phyloP scores from a whole-genome alignment of 169 alveolate species.

The Ichthyophthirius multifiliis region DNA sequence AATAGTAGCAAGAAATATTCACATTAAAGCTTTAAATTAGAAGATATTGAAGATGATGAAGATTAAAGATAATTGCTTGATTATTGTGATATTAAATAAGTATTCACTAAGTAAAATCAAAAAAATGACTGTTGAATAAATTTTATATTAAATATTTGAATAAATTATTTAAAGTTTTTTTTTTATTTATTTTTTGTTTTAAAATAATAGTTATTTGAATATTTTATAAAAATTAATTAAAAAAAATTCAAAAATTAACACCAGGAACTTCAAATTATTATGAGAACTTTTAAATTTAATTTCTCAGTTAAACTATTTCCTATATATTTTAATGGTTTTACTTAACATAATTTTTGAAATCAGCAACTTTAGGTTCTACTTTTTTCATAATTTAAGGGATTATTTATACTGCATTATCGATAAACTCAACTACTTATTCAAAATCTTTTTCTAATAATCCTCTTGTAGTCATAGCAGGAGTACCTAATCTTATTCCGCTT shows the following conservation, averaged over 20 bases:
- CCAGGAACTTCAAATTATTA: too few species aligned
- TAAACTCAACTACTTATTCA: constrained; percentile 60
- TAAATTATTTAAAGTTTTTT: too few species aligned
- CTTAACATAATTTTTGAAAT: constrained; percentile 20
- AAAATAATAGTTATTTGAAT: too few species aligned
- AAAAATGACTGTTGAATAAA: too few species aligned
- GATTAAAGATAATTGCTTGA: background rate
- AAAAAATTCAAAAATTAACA: too few species aligned
- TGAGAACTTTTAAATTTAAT: too few species aligned
- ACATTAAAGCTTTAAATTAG: background rate
- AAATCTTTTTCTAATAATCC: constrained; percentile 68
- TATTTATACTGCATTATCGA: constrained; percentile 34
- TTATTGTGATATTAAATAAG: background rate
- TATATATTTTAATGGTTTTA: constrained; percentile 1
- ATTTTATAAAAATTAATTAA: too few species aligned
- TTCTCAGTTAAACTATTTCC: too few species aligned
- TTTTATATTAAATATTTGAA: too few species aligned
- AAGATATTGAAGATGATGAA: background rate
- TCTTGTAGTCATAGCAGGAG: constrained; percentile 83
- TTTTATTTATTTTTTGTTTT: too few species aligned
- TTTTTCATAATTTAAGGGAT: constrained; percentile 50
- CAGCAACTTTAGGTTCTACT: constrained; percentile 31
- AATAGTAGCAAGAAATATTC: too few species aligned
- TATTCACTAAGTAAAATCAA: too few species aligned
- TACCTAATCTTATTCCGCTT: constrained; percentile 82